Base-by-base conservation (phyloP, 345 rosid species). In the Microcos paniculata region DNA sequence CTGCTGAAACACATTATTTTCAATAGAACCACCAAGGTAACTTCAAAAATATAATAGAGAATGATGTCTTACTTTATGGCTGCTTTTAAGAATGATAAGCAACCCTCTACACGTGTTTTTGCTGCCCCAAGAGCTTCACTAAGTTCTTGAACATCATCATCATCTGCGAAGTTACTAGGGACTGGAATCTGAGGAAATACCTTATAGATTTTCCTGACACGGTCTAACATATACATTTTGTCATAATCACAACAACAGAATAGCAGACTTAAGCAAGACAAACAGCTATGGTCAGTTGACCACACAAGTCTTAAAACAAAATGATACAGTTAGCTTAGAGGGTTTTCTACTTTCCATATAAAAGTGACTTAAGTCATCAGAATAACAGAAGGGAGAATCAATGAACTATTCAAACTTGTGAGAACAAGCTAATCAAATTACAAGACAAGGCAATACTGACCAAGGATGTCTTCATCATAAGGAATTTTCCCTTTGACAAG, bases 81-180 rank as follows among this genome's bases (percentile, higher is more conserved):
- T 83, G 94, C 92, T 88, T 81, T 92, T 85, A 96, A 81, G 87
- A 90, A 94, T 4, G 99, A 86, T 65, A 90, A 78, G 85, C 97
- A 90, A 75, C 91, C 82, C 30, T 96, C 95, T 1, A 93, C 94
- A 21, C 93, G 91, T 56, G 85, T 85, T 87, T 95, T 94, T 68
- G 99, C 97, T 57, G 88, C 97, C 23, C 90, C 94, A 59, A 96
- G 90, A 76, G 95, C 91, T 85, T 92, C 97, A 21, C 88, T 67
- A 78, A 96, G 91, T 80, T 91, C 77, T 64, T 92, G 95, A 61
- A 92, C 82, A 69, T 90, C 97, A 14, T 91, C 94, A 59, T 90
- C 95, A 24, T 84, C 95, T 6, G 66, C 90, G 85, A 96, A 73
- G 58, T 86, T 87, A 38, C 90, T 93, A 24, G 95, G 94, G 73